These are phyloP conservation scores for Prunus mira DNA, from an alignment of 306 rosid species.

Conservation along the genomic window DNA sequence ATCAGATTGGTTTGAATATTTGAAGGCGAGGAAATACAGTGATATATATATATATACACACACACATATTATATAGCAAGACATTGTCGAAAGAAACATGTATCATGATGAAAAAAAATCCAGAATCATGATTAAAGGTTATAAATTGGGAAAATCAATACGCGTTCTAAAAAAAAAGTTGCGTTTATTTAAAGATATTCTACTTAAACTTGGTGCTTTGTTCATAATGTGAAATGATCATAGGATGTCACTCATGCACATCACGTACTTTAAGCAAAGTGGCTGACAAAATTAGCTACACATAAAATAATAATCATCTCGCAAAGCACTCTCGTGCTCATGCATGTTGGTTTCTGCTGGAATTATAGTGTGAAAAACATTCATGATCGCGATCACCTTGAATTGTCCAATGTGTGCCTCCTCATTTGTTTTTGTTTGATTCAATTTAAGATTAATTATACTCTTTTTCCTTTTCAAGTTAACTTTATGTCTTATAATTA, in stretches of 20 bases:
- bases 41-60: too few relatives aligned
- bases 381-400: background rate
- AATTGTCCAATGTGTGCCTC: background rate
- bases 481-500: background rate
- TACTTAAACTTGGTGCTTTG: too few relatives aligned
- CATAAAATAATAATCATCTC: background rate
- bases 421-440: background rate
- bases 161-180: background rate
- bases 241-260: constrained; percentile 2
- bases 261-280: constrained; percentile 11
- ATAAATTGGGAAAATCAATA: background rate
- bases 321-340: background rate
- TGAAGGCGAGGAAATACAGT: too few relatives aligned
- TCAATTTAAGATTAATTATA: background rate
- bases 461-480: background rate
- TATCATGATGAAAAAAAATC: background rate
- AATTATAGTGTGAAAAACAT: background rate
- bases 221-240: constrained; percentile 5
- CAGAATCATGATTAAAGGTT: background rate
- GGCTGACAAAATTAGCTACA: background rate
- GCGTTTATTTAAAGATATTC: background rate
- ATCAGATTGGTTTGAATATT: too few relatives aligned
- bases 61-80: too few relatives aligned
- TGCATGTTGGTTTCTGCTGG: background rate
- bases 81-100: too few relatives aligned